Conservation (phyloP, 2,329 filamentous ascomycete species). For the Dactylonectria macrodidyma region DNA sequence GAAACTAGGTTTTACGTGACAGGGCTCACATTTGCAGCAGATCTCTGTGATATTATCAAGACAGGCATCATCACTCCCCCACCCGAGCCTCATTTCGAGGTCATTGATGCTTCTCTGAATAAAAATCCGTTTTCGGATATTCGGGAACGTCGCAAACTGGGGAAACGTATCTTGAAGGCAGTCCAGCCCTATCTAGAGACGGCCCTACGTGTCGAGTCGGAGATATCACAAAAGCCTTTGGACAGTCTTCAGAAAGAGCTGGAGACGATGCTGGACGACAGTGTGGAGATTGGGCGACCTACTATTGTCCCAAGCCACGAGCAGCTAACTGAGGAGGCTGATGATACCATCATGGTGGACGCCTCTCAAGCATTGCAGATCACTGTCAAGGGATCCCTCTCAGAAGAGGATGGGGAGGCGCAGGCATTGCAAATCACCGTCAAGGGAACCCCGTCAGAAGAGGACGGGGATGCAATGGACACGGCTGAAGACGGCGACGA, state of each 20-base stretch:
- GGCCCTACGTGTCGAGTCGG: slow-evolving; percentile 85
- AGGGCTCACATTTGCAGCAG: slow-evolving; percentile 69
- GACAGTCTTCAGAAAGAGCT: slow-evolving; percentile 81
- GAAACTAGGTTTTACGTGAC: slow-evolving; percentile 71
- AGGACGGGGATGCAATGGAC: slow-evolving; percentile 53
- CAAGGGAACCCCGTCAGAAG: slow-evolving; percentile 49
- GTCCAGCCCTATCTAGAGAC: slow-evolving; percentile 84
- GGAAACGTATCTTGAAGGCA: slow-evolving; percentile 89
- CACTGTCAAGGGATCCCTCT: slow-evolving; percentile 57
- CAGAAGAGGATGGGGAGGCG: slow-evolving; percentile 30
- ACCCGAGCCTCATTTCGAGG: slow-evolving; percentile 50
- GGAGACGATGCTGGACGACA: slow-evolving; percentile 79
- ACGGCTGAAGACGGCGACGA: slow-evolving; percentile 53
- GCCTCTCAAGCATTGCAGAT: slow-evolving; percentile 61
- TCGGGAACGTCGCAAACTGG: slow-evolving; percentile 86
- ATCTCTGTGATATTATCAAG: slow-evolving; percentile 69
- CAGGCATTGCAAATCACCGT: slow-evolving; percentile 63
- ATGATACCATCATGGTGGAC: slow-evolving; percentile 68
- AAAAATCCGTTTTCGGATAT: slow-evolving; percentile 75
- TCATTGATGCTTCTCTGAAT: slow-evolving; percentile 63
- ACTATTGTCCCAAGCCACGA: slow-evolving; percentile 55
- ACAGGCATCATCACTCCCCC: slow-evolving; percentile 64
- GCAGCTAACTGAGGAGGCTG: slow-evolving; percentile 56
- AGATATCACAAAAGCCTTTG: slow-evolving; percentile 79
- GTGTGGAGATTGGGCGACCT: slow-evolving; percentile 69